Conservation (phyloP, 495 filamentous ascomycete species). For the Podospora fimiseda region DNA sequence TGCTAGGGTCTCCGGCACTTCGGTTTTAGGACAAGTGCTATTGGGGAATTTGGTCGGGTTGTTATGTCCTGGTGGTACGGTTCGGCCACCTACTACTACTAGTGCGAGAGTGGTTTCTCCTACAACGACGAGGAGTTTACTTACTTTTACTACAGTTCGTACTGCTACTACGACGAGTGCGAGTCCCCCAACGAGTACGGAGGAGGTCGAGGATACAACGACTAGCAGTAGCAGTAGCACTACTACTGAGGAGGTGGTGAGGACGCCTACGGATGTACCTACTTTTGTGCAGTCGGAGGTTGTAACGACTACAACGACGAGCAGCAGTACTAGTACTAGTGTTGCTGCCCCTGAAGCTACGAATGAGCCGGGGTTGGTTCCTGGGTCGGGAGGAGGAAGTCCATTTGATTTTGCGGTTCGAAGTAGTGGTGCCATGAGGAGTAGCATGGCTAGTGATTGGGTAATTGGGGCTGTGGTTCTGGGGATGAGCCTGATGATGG, state of each 20-base stretch:
- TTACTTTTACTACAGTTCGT: slow-evolving; percentile 10
- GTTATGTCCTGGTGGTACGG: too few species aligned
- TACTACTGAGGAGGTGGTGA: too few species aligned
- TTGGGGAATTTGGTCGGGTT: too few species aligned
- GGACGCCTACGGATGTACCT: slow-evolving; percentile 2
- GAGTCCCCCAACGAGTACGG: slow-evolving; percentile 13
- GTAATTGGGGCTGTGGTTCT: background rate
- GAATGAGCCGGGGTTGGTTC: background rate
- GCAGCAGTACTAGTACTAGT: background rate
- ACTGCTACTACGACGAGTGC: slow-evolving; percentile 10
- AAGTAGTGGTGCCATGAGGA: background rate
- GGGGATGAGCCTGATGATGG: too few species aligned
- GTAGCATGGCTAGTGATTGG: background rate
- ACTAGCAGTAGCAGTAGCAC: too few species aligned
- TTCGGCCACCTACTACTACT: background rate
- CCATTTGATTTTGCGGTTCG: slow-evolving; percentile 19
- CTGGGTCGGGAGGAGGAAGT: slow-evolving; percentile 20
- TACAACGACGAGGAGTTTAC: slow-evolving; percentile 3
- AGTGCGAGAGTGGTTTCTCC: slow-evolving; percentile 5
- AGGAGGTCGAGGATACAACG: slow-evolving; percentile 5
- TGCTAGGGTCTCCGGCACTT: slow-evolving; percentile 18
- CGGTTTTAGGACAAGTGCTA: slow-evolving; percentile 31
- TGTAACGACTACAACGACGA: background rate
- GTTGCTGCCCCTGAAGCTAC: background rate
- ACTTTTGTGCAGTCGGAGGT: slow-evolving; percentile 1